Evolutionary conservation across 2,329 filamentous ascomycete genomes (phyloP).

Genomic region (Aureobasidium sp.): DNA sequence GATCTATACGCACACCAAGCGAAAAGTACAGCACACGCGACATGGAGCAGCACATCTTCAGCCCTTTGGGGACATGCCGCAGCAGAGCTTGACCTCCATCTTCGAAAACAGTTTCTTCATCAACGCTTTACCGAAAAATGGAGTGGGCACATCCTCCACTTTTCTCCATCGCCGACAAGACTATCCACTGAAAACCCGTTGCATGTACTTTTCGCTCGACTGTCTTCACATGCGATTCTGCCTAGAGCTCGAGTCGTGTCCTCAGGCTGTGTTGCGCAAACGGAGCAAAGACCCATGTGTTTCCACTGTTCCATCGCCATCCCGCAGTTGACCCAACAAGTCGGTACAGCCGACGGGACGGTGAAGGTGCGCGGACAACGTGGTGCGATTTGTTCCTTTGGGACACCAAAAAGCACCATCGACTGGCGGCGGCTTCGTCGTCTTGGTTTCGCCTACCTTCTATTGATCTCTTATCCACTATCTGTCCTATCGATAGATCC

Average conservation of each 20-base stretch:
- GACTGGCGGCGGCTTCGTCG: background rate
- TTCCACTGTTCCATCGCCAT: background rate
- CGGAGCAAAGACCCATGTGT: background rate
- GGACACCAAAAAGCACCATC: background rate
- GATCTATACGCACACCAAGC: background rate
- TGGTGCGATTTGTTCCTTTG: background rate
- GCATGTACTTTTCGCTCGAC: background rate
- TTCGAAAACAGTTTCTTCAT: background rate
- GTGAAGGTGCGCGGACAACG: background rate
- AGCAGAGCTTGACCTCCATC: background rate
- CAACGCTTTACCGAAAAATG: background rate
- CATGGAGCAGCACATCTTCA: background rate
- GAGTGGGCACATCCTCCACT: slow-evolving; percentile 7
- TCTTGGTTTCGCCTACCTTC: background rate
- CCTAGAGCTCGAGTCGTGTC: background rate
- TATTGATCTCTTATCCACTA: slow-evolving; percentile 1
- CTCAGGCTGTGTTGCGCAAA: background rate
- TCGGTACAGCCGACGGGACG: slow-evolving; percentile 3
- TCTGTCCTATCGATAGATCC: slow-evolving; percentile 8
- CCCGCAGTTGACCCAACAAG: background rate
- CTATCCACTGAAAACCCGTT: background rate
- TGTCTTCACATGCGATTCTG: background rate
- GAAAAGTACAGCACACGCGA: background rate
- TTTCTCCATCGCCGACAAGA: background rate
- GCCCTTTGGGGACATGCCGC: background rate